Conservation (phyloP, 768 basidiomycete genomes). For the Chalciporus chontae region DNA sequence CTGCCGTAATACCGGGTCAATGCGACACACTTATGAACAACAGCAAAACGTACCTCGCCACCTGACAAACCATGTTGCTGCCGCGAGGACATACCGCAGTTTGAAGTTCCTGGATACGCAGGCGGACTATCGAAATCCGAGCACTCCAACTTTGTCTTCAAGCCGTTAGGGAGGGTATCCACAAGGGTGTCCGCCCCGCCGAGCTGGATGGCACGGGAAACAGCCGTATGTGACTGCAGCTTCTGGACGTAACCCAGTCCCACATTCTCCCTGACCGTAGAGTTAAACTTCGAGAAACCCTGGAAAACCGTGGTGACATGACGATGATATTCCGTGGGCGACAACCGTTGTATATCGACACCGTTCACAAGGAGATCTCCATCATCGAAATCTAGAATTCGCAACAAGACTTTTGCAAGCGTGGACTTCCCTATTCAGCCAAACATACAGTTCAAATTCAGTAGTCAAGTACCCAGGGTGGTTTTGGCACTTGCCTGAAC, state of each 20-base stretch:
- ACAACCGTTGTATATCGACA: slow-evolving; percentile 59
- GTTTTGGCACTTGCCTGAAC: slow-evolving; percentile 54
- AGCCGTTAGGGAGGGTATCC: slow-evolving; percentile 61
- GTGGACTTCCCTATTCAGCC: slow-evolving; percentile 72
- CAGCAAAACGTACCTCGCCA: slow-evolving; percentile 61
- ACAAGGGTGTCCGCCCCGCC: slow-evolving; percentile 71
- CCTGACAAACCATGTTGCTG: slow-evolving; percentile 71
- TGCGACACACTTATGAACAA: slow-evolving; percentile 10
- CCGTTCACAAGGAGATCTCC: slow-evolving; percentile 71
- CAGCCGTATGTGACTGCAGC: slow-evolving; percentile 50
- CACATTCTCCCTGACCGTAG: slow-evolving; percentile 77
- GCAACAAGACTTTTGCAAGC: slow-evolving; percentile 75
- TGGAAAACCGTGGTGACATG: slow-evolving; percentile 84
- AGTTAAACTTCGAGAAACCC: slow-evolving; percentile 76
- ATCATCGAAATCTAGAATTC: slow-evolving; percentile 71
- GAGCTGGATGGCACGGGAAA: slow-evolving; percentile 63
- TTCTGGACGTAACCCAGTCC: slow-evolving; percentile 76
- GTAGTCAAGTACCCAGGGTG: slow-evolving; percentile 10
- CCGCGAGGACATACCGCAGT: slow-evolving; percentile 31
- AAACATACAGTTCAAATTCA: slow-evolving; percentile 4
- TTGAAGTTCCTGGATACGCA: slow-evolving; percentile 28
- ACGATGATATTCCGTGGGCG: slow-evolving; percentile 68
- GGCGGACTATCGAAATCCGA: slow-evolving; percentile 53
- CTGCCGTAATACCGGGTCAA: slow-evolving; percentile 36
- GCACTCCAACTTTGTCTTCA: slow-evolving; percentile 69